Evolutionary conservation across 2,329 filamentous ascomycete genomes (phyloP), one percentile per base, ranked within the genome.

Genomic region (Beauveria australis): DNA sequence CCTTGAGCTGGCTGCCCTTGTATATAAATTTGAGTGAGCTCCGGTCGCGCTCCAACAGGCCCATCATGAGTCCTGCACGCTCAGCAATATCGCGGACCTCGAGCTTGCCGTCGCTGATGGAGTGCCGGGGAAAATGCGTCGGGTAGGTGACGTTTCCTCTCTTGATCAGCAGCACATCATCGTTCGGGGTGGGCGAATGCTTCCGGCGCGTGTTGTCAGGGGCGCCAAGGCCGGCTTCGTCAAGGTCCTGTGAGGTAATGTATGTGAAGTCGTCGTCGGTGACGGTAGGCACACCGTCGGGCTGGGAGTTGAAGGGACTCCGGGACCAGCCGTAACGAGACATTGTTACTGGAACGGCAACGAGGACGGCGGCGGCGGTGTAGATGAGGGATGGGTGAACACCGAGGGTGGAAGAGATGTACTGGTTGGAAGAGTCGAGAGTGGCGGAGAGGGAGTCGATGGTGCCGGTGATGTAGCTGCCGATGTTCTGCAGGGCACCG

Each of bases 181-280:
- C 88, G 64, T 89, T 30, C 86, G 64, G 70, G 46, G 68, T 71
- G 62, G 69, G 71, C 49, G 53, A 68, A 70, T 47, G 71, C 68
- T 55, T 46, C 78, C 75, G 63, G 80, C 78, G n/a, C 68, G 71
- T 68, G 66, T 3, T 46, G 8, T 16, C 40, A 9, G 57, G n/a
- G 14, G 48, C 70, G 69, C 72, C 72, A 64, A 70, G 66, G 63
- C 69, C 73, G 28, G 72, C 72, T 41, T 76, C 73, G 63, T 83
- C 79, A 44, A 92, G 73, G 68, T 92, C 89, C 67, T 89, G 84
- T 30, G 86, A 86, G n/a, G 89, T 91, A 70, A 92, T 92, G 76
- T 93, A 92, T 70, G 85, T 88, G 72, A 86, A 93, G 75, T 92
- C 89, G 40, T 87, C 83, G 66, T 91, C 88, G 67, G 84, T 89